A percentile compares a stretch with the other conserved stretches of the same genome.
These are phyloP conservation scores for Trichosporon asahii DNA, from an alignment of 1,284 basidiomycete genomes.

Conservation along the genomic window DNA sequence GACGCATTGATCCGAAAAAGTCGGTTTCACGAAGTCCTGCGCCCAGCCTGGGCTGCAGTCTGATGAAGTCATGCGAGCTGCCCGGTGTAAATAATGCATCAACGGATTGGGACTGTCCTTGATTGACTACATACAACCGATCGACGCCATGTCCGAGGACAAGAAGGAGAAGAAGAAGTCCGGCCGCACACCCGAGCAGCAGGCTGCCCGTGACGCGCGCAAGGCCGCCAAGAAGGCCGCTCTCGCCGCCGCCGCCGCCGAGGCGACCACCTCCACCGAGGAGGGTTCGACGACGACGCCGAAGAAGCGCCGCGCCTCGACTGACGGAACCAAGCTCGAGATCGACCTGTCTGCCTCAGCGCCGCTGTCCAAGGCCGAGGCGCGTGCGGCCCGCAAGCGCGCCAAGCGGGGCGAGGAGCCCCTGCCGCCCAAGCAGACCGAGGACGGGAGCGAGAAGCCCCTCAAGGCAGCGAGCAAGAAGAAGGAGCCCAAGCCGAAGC, in stretches of 20 bases:
- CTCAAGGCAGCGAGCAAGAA: constrained; percentile 53
- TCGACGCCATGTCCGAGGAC: constrained; percentile 34
- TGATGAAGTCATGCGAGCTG: neutral
- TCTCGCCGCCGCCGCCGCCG: constrained; percentile 13
- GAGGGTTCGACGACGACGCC: constrained; percentile 17
- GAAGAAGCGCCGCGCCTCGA: constrained; percentile 28
- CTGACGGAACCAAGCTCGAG: constrained; percentile 41
- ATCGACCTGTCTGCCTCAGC: constrained; percentile 48
- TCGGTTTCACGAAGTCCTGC: constrained; percentile 19
- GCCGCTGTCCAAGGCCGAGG: constrained; percentile 51
- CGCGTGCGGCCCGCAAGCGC: constrained; percentile 46
- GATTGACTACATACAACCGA: neutral
- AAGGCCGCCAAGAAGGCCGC: constrained; percentile 37
- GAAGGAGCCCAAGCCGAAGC: constrained; percentile 59
- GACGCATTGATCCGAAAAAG: constrained; percentile 21
- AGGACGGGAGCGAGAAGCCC: constrained; percentile 24
- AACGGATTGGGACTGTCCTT: neutral
- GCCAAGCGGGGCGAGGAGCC: constrained; percentile 36
- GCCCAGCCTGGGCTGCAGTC: neutral
- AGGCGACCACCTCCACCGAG: constrained; percentile 12
- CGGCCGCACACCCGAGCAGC: constrained; percentile 42
- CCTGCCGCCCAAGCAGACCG: constrained; percentile 21
- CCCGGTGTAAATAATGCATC: neutral
- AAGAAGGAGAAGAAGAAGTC: constrained; percentile 56
- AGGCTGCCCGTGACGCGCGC: constrained; percentile 43